phyloP scores from a whole-genome alignment of 2,329 filamentous ascomycete genomes.

The Venturia pyrina region DNA sequence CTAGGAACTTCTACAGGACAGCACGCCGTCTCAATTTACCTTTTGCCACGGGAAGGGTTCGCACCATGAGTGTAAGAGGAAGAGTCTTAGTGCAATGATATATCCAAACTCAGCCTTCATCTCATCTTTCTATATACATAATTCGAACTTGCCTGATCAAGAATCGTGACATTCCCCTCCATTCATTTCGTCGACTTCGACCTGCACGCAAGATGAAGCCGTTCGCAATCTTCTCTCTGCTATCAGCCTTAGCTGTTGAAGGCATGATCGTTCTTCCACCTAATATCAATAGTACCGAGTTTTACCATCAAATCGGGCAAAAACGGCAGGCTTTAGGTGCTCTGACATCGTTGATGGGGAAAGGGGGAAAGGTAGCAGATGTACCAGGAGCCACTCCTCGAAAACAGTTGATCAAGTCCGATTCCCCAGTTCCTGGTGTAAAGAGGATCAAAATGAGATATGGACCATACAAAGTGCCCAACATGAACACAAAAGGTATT shows the following conservation, averaged over 20 bases:
- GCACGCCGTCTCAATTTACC: background rate
- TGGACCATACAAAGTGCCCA: conserved; percentile 10
- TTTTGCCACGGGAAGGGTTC: background rate
- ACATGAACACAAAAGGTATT: conserved; percentile 8
- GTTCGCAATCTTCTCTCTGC: background rate
- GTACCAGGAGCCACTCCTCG: background rate
- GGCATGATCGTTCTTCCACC: background rate
- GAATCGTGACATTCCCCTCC: background rate
- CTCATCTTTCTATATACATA: background rate
- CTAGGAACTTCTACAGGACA: background rate
- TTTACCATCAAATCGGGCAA: conserved; percentile 3
- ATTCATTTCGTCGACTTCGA: background rate
- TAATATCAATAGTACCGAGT: background rate
- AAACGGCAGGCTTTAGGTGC: conserved; percentile 3
- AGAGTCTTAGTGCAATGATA: background rate
- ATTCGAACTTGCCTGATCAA: background rate
- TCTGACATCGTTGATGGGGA: background rate
- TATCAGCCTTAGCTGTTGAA: background rate
- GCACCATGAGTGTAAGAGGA: background rate
- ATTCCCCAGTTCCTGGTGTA: background rate
- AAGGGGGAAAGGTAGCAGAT: conserved; percentile 3
- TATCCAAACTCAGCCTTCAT: background rate
- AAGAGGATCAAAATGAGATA: conserved; percentile 11
- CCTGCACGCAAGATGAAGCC: background rate
- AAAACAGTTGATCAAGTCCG: background rate